Evolutionary conservation across 2,329 filamentous ascomycete species (phyloP).

Genomic region (Fusarium subtropicale): DNA sequence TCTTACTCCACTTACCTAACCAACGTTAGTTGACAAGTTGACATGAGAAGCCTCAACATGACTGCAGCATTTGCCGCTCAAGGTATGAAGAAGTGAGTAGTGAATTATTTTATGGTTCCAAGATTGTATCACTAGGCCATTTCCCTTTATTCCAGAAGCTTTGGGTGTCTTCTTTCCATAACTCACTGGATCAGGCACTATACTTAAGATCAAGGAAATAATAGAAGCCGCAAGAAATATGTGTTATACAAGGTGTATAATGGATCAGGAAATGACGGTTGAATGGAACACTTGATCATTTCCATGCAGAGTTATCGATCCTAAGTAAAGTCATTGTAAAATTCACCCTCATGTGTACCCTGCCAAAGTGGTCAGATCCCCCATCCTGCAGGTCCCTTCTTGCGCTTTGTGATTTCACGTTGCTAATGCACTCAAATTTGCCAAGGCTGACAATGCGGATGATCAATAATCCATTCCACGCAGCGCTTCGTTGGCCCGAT

Average conservation of each 20-base stretch:
- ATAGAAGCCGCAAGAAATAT: background rate
- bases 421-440: background rate
- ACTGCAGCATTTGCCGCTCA: background rate
- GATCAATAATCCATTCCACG: background rate
- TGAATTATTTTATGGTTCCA: too few species aligned
- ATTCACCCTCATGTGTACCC: too few species aligned
- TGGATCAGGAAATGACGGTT: fast-evolving
- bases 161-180: fast-evolving
- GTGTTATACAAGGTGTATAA: background rate
- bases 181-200: too few species aligned
- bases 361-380: background rate
- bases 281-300: too few species aligned
- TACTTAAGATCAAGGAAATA: too few species aligned
- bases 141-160: background rate
- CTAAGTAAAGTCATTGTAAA: too few species aligned
- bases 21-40: background rate
- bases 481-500: background rate
- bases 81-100: fast-evolving
- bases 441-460: conserved; percentile 1
- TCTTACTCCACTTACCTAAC: background rate
- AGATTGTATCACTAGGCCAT: background rate
- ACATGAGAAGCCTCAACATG: too few species aligned
- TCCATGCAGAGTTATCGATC: too few species aligned
- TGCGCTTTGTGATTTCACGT: background rate
- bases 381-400: background rate